Conservation (phyloP, 768 basidiomycete species). For the Pleurotus giganteus region DNA sequence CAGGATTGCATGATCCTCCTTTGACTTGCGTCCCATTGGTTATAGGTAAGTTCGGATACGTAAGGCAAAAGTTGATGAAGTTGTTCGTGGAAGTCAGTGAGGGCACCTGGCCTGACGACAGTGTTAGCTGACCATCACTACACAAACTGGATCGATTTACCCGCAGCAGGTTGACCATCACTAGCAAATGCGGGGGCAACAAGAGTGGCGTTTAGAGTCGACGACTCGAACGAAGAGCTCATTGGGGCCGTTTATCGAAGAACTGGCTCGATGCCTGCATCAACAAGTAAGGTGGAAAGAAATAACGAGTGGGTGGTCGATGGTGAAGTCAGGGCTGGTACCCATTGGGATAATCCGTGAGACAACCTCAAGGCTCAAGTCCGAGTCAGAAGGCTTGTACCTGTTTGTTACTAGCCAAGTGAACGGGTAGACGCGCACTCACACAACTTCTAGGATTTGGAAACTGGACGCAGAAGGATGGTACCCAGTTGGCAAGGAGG, state of each 20-base stretch:
- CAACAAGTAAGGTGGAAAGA: background rate
- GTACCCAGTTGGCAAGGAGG: too few relatives aligned
- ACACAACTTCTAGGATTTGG: too few relatives aligned
- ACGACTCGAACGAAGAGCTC: too few relatives aligned
- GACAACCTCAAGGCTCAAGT: too few relatives aligned
- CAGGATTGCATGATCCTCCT: conserved; percentile 61
- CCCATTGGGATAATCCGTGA: too few relatives aligned
- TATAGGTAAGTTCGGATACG: conserved; percentile 41
- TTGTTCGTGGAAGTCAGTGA: conserved; percentile 58
- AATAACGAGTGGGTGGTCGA: background rate
- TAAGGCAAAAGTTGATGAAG: conserved; percentile 57
- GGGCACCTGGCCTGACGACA: conserved; percentile 42
- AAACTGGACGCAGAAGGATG: too few relatives aligned
- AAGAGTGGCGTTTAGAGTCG: conserved; percentile 1
- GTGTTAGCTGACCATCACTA: background rate
- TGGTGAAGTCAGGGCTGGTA: too few relatives aligned
- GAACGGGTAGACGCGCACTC: too few relatives aligned
- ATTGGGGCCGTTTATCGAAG: background rate
- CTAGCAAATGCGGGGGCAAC: background rate
- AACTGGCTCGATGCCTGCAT: conserved; percentile 1
- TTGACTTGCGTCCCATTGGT: conserved; percentile 53
- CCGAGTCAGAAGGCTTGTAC: too few relatives aligned
- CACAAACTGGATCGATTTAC: background rate
- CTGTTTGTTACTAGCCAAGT: too few relatives aligned
- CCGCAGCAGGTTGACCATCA: background rate